These are phyloP conservation scores for Penicillium sp. DNA, from an alignment of 2,329 filamentous ascomycete genomes.

Conservation along the genomic window DNA sequence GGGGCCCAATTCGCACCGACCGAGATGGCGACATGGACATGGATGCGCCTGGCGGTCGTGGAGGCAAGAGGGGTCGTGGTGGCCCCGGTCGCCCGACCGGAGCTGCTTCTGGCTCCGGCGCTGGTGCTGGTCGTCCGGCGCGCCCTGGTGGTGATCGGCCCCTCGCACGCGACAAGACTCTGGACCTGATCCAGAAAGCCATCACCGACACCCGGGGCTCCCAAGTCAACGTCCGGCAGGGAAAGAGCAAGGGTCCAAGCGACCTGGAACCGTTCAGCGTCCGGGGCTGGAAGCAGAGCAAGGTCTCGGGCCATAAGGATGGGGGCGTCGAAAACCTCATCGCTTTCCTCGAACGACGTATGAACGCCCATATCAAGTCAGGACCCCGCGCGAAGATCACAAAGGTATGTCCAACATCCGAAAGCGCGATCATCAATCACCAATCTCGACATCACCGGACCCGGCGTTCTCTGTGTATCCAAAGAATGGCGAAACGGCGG, in stretches of 20 bases:
- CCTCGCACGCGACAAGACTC: conserved; percentile 33
- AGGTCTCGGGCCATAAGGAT: conserved; percentile 66
- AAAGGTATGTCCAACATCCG: conserved; percentile 69
- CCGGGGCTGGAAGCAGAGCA: conserved; percentile 68
- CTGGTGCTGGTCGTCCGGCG: conserved; percentile 1
- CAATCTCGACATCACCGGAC: conserved; percentile 37
- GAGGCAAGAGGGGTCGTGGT: conserved; percentile 39
- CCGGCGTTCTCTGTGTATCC: conserved; percentile 45
- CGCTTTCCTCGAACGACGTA: conserved; percentile 71
- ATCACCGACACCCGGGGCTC: conserved; percentile 34
- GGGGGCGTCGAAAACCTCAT: conserved; percentile 67
- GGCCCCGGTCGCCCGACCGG: conserved; percentile 29
- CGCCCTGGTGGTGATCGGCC: conserved; percentile 19
- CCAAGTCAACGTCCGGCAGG: conserved; percentile 45
- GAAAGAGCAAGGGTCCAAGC: conserved; percentile 30
- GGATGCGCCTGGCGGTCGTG: conserved; percentile 49
- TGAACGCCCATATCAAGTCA: conserved; percentile 53
- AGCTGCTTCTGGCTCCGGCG: background rate
- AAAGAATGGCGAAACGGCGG: conserved; percentile 48
- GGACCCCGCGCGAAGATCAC: conserved; percentile 64
- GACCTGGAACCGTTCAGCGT: conserved; percentile 48
- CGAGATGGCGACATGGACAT: conserved; percentile 65
- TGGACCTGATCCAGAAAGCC: conserved; percentile 42
- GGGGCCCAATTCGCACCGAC: conserved; percentile 52
- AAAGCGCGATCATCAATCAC: conserved; percentile 46